Base-by-base conservation (phyloP, 306 rosid genomes). In the Vigna hirtella region DNA sequence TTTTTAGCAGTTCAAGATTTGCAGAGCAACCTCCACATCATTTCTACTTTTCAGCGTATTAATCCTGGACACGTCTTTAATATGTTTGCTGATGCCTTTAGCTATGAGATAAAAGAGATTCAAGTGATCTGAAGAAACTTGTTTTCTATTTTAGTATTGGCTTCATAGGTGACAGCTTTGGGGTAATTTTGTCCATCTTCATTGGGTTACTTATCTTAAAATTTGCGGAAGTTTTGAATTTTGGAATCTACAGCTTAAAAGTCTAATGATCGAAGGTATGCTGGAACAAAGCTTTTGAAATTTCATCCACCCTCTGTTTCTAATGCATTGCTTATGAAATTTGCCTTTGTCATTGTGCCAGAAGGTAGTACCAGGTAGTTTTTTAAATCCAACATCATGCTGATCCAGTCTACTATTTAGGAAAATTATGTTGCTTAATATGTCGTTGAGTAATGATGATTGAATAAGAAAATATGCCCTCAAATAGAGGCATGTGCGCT, bases 101-200 rank as follows among this genome's bases (percentile, higher is more conserved):
- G 4, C 71, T 61, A 66, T 66, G 79, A 20, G 6, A 10, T 72
- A 80, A 55, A 47, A 70, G 59, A 73, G 81, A 38, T 74, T 61
- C 77, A 66, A 74, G 81, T 58, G 18, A 62, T 82, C 30, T 45
- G 66, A 66, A 73, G 77, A 77, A 58, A 76, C 81, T 76, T 48
- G 84, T 50, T 77, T 68, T 79, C 77, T 30, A 64, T 57, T 77
- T 56, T 74, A 14, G 57, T 64, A 50, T 49, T 57, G 50, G 52
- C 80, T 77, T 53, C 45, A 63, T 72, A 55, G 65, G 85, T 74
- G 80, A 85, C 75, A 61, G 57, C 67, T 66, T 15, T 49, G 71
- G 85, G 83, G 85, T 83, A 83, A 77, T 74, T 63, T 77, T 72
- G 43, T 59, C 66, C 52, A 57, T 84, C 84, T 82, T 76, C 83